phyloP scores from a whole-genome alignment of 495 filamentous ascomycete species.

The Sordaria brevicollis region DNA sequence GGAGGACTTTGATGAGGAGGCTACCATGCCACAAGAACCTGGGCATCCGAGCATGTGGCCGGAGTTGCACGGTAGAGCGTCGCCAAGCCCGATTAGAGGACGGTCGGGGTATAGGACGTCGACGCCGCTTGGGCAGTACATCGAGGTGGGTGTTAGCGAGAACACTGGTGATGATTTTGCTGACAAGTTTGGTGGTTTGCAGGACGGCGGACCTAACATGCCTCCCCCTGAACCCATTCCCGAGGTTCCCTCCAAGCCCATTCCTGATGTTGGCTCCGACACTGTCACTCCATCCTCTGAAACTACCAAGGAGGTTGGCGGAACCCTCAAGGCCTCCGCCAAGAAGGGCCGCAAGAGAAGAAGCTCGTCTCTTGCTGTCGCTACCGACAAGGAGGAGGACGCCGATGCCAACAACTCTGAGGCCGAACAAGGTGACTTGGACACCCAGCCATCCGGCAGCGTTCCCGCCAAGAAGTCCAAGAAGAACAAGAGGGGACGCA shows the following conservation, averaged over 20 bases:
- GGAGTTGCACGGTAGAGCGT: background rate
- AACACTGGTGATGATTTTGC: background rate
- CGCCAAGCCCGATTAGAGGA: background rate
- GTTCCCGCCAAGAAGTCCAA: conserved; percentile 15
- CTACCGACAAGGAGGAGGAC: conserved; percentile 1
- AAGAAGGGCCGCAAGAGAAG: background rate
- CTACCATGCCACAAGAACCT: background rate
- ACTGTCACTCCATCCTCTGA: background rate
- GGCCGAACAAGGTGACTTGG: background rate
- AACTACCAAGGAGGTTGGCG: background rate
- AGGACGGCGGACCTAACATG: background rate
- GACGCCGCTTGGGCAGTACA: background rate
- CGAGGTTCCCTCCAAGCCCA: background rate
- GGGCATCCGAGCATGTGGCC: background rate
- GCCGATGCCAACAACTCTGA: background rate
- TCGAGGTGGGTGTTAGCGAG: background rate
- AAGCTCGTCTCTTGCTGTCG: background rate
- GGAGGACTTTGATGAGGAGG: background rate
- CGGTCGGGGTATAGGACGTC: background rate
- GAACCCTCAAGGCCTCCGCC: background rate
- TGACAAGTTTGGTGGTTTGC: background rate
- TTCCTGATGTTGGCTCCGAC: background rate
- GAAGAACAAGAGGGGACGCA: conserved; percentile 24
- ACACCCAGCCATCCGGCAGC: background rate
- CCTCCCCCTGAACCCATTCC: background rate